Conservation (phyloP, 441 rosid genomes). For the Adansonia gregorii region DNA sequence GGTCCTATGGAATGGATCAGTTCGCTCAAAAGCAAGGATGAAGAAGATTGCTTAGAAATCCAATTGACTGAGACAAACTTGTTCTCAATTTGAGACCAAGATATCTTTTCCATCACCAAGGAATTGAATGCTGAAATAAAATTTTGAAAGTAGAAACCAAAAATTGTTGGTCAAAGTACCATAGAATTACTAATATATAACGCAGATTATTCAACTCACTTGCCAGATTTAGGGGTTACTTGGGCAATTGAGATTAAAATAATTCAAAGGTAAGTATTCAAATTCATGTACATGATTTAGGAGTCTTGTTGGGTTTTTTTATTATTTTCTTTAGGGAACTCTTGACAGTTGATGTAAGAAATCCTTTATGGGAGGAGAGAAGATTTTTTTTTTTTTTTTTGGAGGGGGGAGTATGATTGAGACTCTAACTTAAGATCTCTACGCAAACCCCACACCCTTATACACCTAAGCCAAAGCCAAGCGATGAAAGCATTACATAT, state of each 20-base stretch:
- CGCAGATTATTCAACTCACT: background rate
- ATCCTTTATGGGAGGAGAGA: background rate
- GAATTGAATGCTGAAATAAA: background rate
- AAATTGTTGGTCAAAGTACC: constrained; percentile 3
- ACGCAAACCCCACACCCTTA: background rate
- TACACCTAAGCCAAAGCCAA: background rate
- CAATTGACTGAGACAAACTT: constrained; percentile 1
- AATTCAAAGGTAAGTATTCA: background rate
- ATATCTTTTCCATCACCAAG: background rate
- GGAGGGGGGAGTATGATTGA: background rate
- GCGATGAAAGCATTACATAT: background rate
- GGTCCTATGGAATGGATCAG: background rate
- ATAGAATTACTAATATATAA: background rate
- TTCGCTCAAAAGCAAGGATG: background rate
- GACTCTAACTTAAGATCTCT: background rate
- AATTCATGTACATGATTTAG: background rate
- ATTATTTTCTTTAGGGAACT: background rate
- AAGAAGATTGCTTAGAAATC: constrained; percentile 1
- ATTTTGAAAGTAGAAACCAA: background rate
- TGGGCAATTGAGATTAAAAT: background rate
- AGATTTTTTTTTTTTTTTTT: background rate
- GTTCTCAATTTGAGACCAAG: background rate
- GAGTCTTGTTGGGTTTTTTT: background rate
- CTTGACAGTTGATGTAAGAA: background rate
- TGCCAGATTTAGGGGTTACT: background rate